Base-by-base conservation (phyloP, 306 rosid genomes). In the Cajanus cajan region DNA sequence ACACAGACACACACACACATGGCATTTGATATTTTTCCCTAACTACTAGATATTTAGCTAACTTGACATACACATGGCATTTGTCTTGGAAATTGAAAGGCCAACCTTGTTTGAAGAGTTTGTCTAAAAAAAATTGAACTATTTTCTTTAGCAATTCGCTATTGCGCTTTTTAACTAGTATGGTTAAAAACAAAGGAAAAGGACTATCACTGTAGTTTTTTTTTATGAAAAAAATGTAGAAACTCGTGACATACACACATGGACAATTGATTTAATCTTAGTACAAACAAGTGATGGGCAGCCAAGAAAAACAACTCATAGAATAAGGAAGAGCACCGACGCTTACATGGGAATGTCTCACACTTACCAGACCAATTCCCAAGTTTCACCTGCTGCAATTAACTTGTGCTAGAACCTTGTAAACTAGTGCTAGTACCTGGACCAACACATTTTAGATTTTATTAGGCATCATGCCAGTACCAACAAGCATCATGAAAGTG, bases 281-380 rank as follows among this genome's bases (percentile, higher is more conserved):
- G 79, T 74, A 52, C 13, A 48, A 58, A 71, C 13, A 58, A 72
- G 80, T 68, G 15, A 88, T 84, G 91, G 88, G 87, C 86, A 58
- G 80, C 61, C 28, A 28, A 79, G 80, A 41, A 83, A 73, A 83
- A 66, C 80, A 74, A 83, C 39, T 61, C 77, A 78, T 77, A 76
- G 73, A 71, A 25, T 43, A 41, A 57, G 78, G 39, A 55, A 79
- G 40, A 50, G 15, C 48, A 81, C 31, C 40, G 14, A 62, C 52
- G 28, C 50, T 62, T 76, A 68, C 92, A 82, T 87, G 88, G 84
- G 77, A 86, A 45, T 89, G 93, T 86, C 85, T 73, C 88, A 51
- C 69, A 44, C 81, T 85, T 19, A 81, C 85, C 83, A 71, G 88
- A 87, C 93, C 86, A 82, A 40, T 73, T 63, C 59, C 71, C 55